Percentiles rank a stretch among this genome's conserved stretches.
Evolutionary conservation across 495 filamentous ascomycete species (phyloP).

Genomic region (Aspergillus funiculosus): DNA sequence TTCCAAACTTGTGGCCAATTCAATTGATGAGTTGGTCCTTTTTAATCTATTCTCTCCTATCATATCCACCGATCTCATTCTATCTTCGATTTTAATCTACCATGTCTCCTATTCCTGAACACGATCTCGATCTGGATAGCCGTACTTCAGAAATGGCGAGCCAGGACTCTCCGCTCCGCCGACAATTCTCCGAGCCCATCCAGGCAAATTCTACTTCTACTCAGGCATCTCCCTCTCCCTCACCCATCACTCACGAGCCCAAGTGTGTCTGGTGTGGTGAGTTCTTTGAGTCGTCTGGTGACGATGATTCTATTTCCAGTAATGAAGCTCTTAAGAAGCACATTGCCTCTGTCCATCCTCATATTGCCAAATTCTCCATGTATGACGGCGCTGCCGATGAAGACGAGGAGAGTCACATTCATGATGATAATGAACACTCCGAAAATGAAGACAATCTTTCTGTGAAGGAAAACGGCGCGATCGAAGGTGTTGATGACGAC

Average conservation of each 20-base stretch:
- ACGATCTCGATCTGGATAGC: slow-evolving; percentile 35
- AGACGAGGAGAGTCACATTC: slow-evolving; percentile 15
- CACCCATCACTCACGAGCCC: slow-evolving; percentile 20
- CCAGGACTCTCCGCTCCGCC: slow-evolving; percentile 40
- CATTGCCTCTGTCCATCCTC: slow-evolving; percentile 30
- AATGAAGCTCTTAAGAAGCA: slow-evolving; percentile 32
- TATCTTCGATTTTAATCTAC: slow-evolving; percentile 1
- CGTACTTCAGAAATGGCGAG: slow-evolving; percentile 39
- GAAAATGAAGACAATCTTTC: slow-evolving; percentile 12
- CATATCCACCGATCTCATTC: slow-evolving; percentile 3
- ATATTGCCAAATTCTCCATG: slow-evolving; percentile 16
- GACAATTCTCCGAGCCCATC: slow-evolving; percentile 42
- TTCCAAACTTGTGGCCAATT: slow-evolving; percentile 1
- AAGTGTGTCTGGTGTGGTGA: slow-evolving; percentile 40
- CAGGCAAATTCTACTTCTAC: slow-evolving; percentile 35
- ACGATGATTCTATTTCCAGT: slow-evolving; percentile 22
- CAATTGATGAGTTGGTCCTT: slow-evolving; percentile 11
- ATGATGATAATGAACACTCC: slow-evolving; percentile 13
- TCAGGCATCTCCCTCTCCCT: slow-evolving; percentile 34
- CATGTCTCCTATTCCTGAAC: slow-evolving; percentile 37
- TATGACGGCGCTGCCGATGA: slow-evolving; percentile 7
- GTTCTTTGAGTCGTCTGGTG: slow-evolving; percentile 26
- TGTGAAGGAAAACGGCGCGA: not conserved
- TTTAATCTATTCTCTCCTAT: slow-evolving; percentile 7
- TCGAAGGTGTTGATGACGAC: slow-evolving; percentile 17